phyloP scores from a whole-genome alignment of 2,329 filamentous ascomycete genomes.

The Diaporthe velutina region DNA sequence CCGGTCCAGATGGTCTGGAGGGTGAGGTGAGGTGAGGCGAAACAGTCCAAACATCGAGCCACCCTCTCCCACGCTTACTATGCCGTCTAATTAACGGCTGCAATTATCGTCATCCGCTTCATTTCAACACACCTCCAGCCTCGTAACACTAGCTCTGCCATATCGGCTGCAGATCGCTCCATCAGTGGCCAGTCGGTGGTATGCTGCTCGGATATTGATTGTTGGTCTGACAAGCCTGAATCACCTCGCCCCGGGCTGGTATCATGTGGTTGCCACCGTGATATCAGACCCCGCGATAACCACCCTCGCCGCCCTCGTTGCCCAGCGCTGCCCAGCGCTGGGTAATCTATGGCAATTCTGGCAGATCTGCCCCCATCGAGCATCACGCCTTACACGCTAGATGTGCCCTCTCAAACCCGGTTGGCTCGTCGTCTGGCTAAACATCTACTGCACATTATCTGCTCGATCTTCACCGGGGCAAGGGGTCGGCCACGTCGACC shows the following conservation, averaged over 20 bases:
- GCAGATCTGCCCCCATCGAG: neutral
- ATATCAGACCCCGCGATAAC: neutral
- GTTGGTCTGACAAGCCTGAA: conserved; percentile 18
- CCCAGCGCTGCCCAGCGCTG: neutral
- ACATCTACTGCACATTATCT: neutral
- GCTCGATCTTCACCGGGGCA: conserved; percentile 26
- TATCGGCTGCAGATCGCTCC: conserved; percentile 10
- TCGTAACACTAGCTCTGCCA: conserved; percentile 19
- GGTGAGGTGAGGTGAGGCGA: conserved; percentile 10
- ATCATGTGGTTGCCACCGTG: conserved; percentile 16
- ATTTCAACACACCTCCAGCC: neutral
- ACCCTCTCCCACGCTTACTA: neutral
- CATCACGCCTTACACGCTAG: conserved; percentile 2
- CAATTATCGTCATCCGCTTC: neutral
- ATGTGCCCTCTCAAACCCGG: conserved; percentile 1
- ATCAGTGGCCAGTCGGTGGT: neutral
- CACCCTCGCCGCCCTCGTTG: neutral
- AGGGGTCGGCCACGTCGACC: neutral
- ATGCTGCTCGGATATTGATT: neutral
- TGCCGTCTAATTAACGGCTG: neutral
- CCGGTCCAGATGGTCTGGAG: conserved; percentile 14
- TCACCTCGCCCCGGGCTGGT: conserved; percentile 20
- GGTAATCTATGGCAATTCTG: conserved; percentile 19
- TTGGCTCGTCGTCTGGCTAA: conserved; percentile 12
- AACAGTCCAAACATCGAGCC: conserved; percentile 17